These are phyloP conservation scores for Botrytis byssoidea DNA, from an alignment of 2,329 filamentous ascomycete genomes.

Conservation along the genomic window DNA sequence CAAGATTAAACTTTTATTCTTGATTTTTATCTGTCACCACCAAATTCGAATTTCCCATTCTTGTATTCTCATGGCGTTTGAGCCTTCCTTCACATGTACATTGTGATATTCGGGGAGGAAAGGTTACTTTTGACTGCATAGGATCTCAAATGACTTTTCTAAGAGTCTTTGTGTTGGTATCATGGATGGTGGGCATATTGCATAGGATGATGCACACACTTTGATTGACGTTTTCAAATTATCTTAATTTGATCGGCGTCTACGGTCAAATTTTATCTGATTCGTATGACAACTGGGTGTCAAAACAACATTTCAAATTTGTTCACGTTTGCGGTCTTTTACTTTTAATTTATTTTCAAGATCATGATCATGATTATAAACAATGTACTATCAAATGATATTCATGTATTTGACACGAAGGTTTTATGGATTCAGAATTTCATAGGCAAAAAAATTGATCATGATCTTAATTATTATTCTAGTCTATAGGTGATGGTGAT, in stretches of 20 bases:
- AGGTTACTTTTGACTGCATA: conserved; percentile 19
- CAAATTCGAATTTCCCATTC: conserved; percentile 8
- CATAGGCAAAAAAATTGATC: background rate
- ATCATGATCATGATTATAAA: background rate
- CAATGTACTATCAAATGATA: conserved; percentile 11
- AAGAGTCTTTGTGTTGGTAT: conserved; percentile 20
- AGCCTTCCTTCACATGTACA: conserved; percentile 21
- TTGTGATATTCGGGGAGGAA: conserved; percentile 17
- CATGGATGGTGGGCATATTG: conserved; percentile 21
- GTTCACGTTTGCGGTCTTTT: background rate
- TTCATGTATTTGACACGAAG: background rate
- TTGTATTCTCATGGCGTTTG: conserved; percentile 22
- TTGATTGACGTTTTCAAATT: conserved; percentile 1
- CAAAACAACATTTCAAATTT: conserved; percentile 1
- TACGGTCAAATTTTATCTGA: conserved; percentile 8
- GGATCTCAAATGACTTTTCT: conserved; percentile 12
- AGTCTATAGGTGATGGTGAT: too few relatives aligned
- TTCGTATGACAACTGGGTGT: conserved; percentile 5
- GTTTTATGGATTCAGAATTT: background rate
- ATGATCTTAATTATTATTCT: background rate
- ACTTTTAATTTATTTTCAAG: conserved; percentile 7
- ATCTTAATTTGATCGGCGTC: conserved; percentile 18
- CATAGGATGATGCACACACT: conserved; percentile 18
- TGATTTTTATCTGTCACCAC: conserved; percentile 1
- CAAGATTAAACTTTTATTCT: conserved; percentile 10